Evolutionary conservation across 148 eudicot genomes (phyloP), one percentile per base, ranked within the genome.

Genomic region (Salicornia ramosissima): DNA sequence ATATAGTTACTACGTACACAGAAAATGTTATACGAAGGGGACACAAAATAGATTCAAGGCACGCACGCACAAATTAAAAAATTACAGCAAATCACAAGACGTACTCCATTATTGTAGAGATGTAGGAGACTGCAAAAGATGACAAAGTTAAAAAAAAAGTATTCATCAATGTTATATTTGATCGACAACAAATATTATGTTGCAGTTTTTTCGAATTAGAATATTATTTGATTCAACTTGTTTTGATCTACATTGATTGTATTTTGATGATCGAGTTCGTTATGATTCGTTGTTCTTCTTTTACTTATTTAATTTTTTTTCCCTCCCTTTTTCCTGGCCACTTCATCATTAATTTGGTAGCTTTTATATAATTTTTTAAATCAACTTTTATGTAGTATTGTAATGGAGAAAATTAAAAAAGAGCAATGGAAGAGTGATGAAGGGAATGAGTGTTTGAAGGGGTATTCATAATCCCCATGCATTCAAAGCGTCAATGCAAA

Each of bases 381-480:
- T 56, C 54, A 58, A 39, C 63, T 28, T n/a, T 71, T 70, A 70
- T 56, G 64, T 31, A 26, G 42, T 70, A 40, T 56, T 70, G 34
- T 68, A 31, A 31, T 30, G 52, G 15, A 34, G 31, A n/a, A 33
- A 34, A 46, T 22, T 5, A 10, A 21, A 34, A 36, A 50, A 42
- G 25, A 46, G 39, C 50, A 29, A 11, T 12, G 26, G 30, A 11
- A 12, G 4, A 14, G 19, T 1, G 16, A 14, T 40, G 19, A 42
- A 65, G 68, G 81, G 47, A 71, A 71, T 75, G 82, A 59, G 68
- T 83, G 53, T 78, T 64, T 67, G n/a, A 64, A 16, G 76, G 72
- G 56, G 25, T 16, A 62, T 77, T 79, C 76, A 74, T 65, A 81
- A 81, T 81, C 80, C 83, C 81, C 68, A 79, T 81, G 85, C 81